Evolutionary conservation across 345 rosid species (phyloP), one percentile per base, ranked within the genome.

Genomic region (Lepidium aucheri): DNA sequence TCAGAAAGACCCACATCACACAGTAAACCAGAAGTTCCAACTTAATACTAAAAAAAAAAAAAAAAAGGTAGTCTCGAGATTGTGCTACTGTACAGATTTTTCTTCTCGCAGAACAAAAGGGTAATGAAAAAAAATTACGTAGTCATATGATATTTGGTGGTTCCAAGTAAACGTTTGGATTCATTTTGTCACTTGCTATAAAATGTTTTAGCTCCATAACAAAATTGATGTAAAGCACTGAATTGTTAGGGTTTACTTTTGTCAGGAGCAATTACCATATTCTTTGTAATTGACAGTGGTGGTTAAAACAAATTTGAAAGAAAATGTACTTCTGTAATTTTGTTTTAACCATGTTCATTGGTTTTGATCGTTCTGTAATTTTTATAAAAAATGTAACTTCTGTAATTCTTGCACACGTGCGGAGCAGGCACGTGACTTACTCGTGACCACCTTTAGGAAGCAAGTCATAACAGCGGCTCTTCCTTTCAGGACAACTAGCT

Each of bases 401-500:
- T n/a, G n/a, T n/a, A n/a, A n/a, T n/a, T n/a, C n/a, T n/a, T n/a
- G n/a, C n/a, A n/a, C n/a, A n/a, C n/a, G n/a, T n/a, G n/a, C n/a
- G n/a, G n/a, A n/a, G n/a, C n/a, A n/a, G 1, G 22, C 22, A 20
- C 22, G 22, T 20, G 22, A 20, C 22, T 20, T 20, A n/a, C n/a
- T n/a, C n/a, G n/a, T n/a, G n/a, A n/a, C n/a, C n/a, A n/a, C n/a
- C n/a, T n/a, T n/a, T n/a, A 80, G 61, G 79, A 76, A 63, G 61
- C 90, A 85, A 50, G 62, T 80, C 65, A 86, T 92, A 73, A 80
- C 95, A 8, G 80, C 98, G 6, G 78, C 63, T 53, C 77, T 85
- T 4, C 95, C 96, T 33, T 82, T 59, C 96, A 84, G 55, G 79
- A 84, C 50, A 94, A 86, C 50, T 84, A 96, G 95, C 81, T 89